Base-by-base conservation (phyloP, 345 rosid genomes). In the Murraya koenigii region DNA sequence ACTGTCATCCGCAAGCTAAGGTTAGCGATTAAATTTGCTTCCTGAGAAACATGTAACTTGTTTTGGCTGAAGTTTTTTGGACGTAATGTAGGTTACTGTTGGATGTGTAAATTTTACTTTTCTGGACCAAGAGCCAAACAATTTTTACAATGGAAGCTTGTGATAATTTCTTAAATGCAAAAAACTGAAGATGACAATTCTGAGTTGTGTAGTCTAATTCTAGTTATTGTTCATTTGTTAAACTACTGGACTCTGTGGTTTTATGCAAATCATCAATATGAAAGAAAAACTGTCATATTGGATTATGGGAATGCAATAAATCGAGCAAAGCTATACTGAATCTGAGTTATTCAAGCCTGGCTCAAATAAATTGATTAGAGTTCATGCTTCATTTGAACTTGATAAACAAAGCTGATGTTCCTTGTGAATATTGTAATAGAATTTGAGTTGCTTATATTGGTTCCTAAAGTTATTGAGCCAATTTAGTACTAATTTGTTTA, bases 1-100 rank as follows among this genome's bases (percentile, higher is more conserved):
- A 95, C 98, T 36, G 99, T 95, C 77, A 90, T 95, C 77, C 97
- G 99, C 79, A 95, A 95, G 85, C 95, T 95, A 71, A 95, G 99
- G 99, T 95, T 47, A 76, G 79, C 25, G 25, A 15, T 22, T 56
- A 26, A 66, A 25, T 69, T 41, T 30, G 3, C 8, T 6, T 75
- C 64, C 14, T 74, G 68, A 74, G 39, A 41, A 61, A 39, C 49
- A 73, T 39, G 58, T 8, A 59, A 36, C 55, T 73, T 36, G 19
- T 73, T 73, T 1, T 15, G 28, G 9, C 8, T 19, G 10, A 41
- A 38, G 8, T 60, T 26, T 25, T 14, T 44, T 66, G 60, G 23
- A 60, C 35, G 25, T 38, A 44, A 35, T 39, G 19, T 38, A 26
- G 54, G 49, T 13, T 3, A 44, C 17, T 41, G 47, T 56, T 41